Conservation (phyloP, 441 rosid species). For the Mallotus japonicus region DNA sequence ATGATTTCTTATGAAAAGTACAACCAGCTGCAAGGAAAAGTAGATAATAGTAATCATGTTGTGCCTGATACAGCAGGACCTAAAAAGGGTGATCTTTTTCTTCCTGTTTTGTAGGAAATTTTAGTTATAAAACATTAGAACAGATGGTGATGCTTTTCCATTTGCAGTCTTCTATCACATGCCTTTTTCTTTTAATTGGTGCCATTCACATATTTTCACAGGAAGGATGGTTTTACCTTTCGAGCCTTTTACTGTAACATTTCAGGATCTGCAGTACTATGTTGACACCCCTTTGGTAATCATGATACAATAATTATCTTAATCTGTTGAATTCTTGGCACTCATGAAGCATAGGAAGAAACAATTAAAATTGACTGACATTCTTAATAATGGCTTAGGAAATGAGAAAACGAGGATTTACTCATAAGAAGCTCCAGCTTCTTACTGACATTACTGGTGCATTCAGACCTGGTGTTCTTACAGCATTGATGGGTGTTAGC, state of each 20-base stretch:
- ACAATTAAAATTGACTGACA: neutral
- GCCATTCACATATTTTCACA: constrained; percentile 20
- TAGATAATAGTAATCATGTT: constrained; percentile 5
- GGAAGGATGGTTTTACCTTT: constrained; percentile 63
- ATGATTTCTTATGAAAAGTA: constrained; percentile 44
- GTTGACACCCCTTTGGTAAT: constrained; percentile 66
- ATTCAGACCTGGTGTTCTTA: constrained; percentile 62
- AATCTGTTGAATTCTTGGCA: neutral
- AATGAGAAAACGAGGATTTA: constrained; percentile 44
- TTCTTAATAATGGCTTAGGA: constrained; percentile 30
- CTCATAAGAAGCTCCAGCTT: constrained; percentile 46
- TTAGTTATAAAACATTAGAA: neutral
- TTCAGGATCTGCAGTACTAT: constrained; percentile 55
- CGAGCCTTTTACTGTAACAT: constrained; percentile 53
- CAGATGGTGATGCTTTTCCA: too few relatives aligned
- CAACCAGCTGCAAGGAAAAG: constrained; percentile 28
- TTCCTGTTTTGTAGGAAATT: neutral
- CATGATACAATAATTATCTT: neutral
- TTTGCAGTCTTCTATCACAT: neutral
- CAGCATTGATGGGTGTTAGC: constrained; percentile 75
- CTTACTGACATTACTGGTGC: constrained; percentile 51
- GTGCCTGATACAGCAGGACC: constrained; percentile 18
- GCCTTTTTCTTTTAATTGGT: neutral
- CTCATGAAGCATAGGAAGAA: neutral
- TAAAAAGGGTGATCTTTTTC: constrained; percentile 21